A percentile compares a stretch with the other conserved stretches of the same genome.
Conservation (phyloP, 73 alveolate species). For the Tetrahymena elliotti region DNA sequence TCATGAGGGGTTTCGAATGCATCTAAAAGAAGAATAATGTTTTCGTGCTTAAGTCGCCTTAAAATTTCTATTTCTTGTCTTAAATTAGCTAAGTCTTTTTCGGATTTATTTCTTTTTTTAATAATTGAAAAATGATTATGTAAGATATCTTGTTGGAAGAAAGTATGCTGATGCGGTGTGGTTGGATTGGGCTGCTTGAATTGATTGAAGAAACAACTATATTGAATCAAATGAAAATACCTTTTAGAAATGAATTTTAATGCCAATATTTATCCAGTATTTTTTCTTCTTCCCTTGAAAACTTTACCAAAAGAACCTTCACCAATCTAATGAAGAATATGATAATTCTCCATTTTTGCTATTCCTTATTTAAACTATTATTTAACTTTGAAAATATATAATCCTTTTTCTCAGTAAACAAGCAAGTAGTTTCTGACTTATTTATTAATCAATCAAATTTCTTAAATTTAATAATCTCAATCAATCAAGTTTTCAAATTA, state of each 20-base stretch:
- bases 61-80: slow-evolving; percentile 97
- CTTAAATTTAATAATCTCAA: neutral
- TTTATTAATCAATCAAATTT: neutral
- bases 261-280: slow-evolving; percentile 97
- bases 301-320: slow-evolving; percentile 99
- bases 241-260: slow-evolving; percentile 95
- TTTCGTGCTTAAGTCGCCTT: slow-evolving; percentile 94
- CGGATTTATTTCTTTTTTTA: slow-evolving; percentile 87
- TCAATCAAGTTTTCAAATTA: neutral
- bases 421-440: neutral
- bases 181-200: neutral
- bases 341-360: slow-evolving; percentile 85
- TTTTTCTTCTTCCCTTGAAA: slow-evolving; percentile 95
- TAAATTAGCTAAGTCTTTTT: slow-evolving; percentile 93
- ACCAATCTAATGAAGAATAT: slow-evolving; percentile 91
- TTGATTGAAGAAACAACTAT: neutral
- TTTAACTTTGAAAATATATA: neutral
- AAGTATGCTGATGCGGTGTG: neutral
- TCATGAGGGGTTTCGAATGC: slow-evolving; percentile 98
- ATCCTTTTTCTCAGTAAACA: neutral
- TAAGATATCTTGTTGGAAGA: neutral
- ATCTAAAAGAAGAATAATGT: slow-evolving; percentile 95
- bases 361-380: neutral
- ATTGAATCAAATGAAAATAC: neutral
- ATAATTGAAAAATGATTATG: neutral